Base-by-base conservation (phyloP, 2,329 filamentous ascomycete genomes). In the Karstenula rhodostoma region DNA sequence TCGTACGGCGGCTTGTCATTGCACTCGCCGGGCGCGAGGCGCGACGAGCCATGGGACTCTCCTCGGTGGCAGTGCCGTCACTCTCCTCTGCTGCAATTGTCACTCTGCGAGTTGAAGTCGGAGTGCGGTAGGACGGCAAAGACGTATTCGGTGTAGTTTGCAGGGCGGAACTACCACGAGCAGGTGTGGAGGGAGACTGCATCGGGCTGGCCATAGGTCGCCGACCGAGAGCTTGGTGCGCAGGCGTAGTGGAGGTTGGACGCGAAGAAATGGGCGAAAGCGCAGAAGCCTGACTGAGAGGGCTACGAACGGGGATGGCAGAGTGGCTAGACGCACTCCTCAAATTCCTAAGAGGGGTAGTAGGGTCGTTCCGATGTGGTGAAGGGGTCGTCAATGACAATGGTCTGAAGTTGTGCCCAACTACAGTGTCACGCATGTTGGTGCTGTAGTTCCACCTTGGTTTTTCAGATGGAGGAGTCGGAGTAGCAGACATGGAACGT, bases 391-490 rank as follows among this genome's bases (percentile, higher is more conserved):
- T 78, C 49, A 72, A 56, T 12, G 70, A 66, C 27, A 75, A 44
- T 2, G 77, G 77, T 60, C 78, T 79, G 67, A 73, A 75, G 56
- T 78, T 71, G 60, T 79, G 78, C 2, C 77, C 77, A 23, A 79
- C 69, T 22, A 74, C 56, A 2, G 76, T 79, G 37, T 77, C 77
- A 8, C 74, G 68, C 71, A 77, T 67, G 57, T 78, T 79, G 3
- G 71, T 73, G 44, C 73, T 77, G 2, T 68, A 60, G 60, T 78
- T 80, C 78, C 78, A 80, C 19, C 76, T 73, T 15, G 78, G 78
- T 57, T 77, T 79, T 17, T 75, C 74, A 5, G 72, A 68, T n/a
- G 57, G 58, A 19, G 71, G 72, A 12, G 73, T 73, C 25, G 71
- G 70, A 2, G 73, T 77, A 56, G 58, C 61, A 13, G 66, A 62